These are phyloP conservation scores for Aspergillus sp. DNA, from an alignment of 2,329 filamentous ascomycete genomes.

Conservation along the genomic window DNA sequence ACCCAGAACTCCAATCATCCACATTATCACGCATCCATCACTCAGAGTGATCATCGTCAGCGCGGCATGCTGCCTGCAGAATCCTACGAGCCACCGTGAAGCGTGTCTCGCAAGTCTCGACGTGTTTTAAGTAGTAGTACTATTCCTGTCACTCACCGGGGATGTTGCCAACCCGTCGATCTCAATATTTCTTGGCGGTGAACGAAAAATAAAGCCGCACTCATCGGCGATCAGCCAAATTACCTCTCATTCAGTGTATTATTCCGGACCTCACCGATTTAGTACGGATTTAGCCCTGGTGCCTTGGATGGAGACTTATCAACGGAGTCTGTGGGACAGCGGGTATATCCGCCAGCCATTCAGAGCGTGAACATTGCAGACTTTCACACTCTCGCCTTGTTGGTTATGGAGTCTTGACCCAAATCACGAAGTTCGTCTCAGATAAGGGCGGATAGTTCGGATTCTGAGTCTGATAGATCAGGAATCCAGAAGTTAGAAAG, in stretches of 20 bases:
- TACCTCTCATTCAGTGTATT: background rate
- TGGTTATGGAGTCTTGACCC: background rate
- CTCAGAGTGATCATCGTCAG: background rate
- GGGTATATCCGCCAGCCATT: conserved; percentile 1
- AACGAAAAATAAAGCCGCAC: background rate
- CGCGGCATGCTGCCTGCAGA: background rate
- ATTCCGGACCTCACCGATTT: background rate
- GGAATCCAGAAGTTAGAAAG: background rate
- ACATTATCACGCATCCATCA: background rate
- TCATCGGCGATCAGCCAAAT: background rate
- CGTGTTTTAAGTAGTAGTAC: too few relatives aligned
- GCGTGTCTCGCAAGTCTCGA: too few relatives aligned
- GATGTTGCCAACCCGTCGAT: background rate
- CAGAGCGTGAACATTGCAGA: background rate
- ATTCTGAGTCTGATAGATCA: background rate
- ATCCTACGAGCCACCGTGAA: background rate
- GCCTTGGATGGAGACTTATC: background rate
- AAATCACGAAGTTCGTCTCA: background rate
- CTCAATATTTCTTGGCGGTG: background rate
- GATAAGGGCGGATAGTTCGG: background rate
- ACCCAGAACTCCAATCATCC: background rate
- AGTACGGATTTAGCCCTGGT: background rate
- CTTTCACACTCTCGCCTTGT: background rate
- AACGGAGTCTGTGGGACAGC: background rate
- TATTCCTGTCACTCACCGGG: too few relatives aligned